Evolutionary conservation across 768 basidiomycete genomes (phyloP).

Genomic region (Termitomyces bulborhizus): DNA sequence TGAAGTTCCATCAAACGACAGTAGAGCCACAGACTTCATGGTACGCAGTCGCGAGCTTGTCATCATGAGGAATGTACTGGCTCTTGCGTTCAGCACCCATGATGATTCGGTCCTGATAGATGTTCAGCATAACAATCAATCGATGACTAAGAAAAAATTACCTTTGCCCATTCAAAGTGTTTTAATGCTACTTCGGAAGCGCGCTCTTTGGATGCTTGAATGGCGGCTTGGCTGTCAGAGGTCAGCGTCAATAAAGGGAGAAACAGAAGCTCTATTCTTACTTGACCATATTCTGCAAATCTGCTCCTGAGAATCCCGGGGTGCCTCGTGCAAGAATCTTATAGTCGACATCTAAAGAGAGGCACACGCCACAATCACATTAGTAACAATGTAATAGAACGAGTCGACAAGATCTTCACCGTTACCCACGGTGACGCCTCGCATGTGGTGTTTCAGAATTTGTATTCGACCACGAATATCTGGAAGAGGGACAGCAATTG

Average conservation of each 20-base stretch:
- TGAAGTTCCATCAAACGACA: neutral
- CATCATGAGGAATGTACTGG: conserved; percentile 81
- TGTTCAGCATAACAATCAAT: neutral
- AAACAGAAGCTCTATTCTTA: conserved; percentile 28
- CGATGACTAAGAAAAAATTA: conserved; percentile 17
- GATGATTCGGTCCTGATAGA: conserved; percentile 74
- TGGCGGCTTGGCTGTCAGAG: conserved; percentile 70
- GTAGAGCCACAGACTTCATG: conserved; percentile 60
- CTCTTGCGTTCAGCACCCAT: conserved; percentile 97
- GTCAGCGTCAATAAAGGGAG: conserved; percentile 6
- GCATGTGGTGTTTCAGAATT: conserved; percentile 90
- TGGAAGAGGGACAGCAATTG: conserved; percentile 89
- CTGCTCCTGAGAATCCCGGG: conserved; percentile 94
- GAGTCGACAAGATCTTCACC: conserved; percentile 28
- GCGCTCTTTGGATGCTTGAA: conserved; percentile 87
- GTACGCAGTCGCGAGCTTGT: conserved; percentile 88
- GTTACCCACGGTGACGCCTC: conserved; percentile 57
- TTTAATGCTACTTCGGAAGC: conserved; percentile 63
- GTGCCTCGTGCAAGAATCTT: conserved; percentile 90
- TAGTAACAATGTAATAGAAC: conserved; percentile 1
- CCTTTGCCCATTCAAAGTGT: conserved; percentile 99
- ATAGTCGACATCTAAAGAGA: conserved; percentile 64
- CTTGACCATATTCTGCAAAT: conserved; percentile 97
- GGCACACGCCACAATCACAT: conserved; percentile 10
- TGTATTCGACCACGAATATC: conserved; percentile 93